Evolutionary conservation across 805 yeast species (phyloP).

Genomic region (Starmerella scarabaei): DNA sequence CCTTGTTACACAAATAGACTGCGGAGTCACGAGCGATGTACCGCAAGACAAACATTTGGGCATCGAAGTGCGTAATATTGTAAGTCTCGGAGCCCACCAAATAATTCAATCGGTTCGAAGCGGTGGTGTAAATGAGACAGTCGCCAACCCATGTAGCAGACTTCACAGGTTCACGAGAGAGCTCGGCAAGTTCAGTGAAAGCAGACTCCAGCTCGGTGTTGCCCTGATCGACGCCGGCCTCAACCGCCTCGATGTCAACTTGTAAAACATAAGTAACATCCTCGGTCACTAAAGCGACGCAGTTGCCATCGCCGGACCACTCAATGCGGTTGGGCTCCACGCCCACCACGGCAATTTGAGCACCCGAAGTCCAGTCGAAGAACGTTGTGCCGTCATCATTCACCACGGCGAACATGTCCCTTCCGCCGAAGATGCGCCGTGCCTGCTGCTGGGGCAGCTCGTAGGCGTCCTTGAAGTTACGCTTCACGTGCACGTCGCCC

Average conservation of each 20-base stretch:
- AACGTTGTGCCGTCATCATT: constrained; percentile 68
- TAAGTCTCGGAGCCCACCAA: constrained; percentile 89
- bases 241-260: constrained; percentile 55
- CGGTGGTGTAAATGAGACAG: constrained; percentile 82
- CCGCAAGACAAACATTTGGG: constrained; percentile 72
- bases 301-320: constrained; percentile 91
- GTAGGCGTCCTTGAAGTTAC: constrained; percentile 58
- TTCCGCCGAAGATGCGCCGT: constrained; percentile 77
- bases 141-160: constrained; percentile 97
- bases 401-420: constrained; percentile 65
- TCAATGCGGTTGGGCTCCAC: constrained; percentile 61
- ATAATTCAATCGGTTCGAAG: constrained; percentile 78
- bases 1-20: constrained; percentile 83
- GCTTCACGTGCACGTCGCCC: constrained; percentile 54
- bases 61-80: constrained; percentile 86
- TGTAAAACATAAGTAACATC: constrained; percentile 60
- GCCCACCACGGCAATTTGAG: constrained; percentile 75
- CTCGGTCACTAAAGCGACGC: constrained; percentile 58
- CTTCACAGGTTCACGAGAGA: constrained; percentile 56
- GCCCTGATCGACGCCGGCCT: constrained; percentile 46
- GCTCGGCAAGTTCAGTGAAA: constrained; percentile 72
- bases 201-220: constrained; percentile 60
- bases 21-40: constrained; percentile 83
- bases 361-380: constrained; percentile 88
- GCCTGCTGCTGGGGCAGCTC: constrained; percentile 51